phyloP scores from a whole-genome alignment of 2,329 filamentous ascomycete species.

The Penicillium thymicola region DNA sequence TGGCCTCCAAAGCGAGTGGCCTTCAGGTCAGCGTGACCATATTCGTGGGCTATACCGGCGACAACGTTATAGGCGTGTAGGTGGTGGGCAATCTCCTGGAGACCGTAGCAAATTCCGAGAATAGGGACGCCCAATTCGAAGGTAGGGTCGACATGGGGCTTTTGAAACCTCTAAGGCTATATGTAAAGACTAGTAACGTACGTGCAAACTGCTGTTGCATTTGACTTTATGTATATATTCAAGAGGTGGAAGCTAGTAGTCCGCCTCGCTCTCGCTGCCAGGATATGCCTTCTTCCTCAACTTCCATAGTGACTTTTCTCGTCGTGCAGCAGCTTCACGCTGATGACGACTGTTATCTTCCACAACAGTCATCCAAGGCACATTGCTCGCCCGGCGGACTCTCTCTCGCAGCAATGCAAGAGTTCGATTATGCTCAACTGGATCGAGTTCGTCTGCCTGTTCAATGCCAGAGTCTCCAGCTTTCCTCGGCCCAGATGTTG shows the following conservation, averaged over 20 bases:
- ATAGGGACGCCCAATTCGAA: too few species aligned
- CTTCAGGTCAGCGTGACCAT: too few species aligned
- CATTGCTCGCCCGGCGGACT: slow-evolving; percentile 35
- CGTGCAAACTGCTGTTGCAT: neutral
- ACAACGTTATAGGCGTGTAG: too few species aligned
- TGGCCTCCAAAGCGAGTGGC: too few species aligned
- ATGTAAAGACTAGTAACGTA: neutral
- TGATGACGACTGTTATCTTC: slow-evolving; percentile 33
- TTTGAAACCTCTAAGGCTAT: slow-evolving; percentile 53
- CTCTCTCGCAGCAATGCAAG: slow-evolving; percentile 34
- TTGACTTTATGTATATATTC: neutral
- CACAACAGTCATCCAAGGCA: slow-evolving; percentile 43
- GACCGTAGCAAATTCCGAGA: too few species aligned
- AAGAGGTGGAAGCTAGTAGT: slow-evolving; percentile 22
- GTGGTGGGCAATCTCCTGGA: too few species aligned
- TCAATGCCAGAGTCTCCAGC: slow-evolving; percentile 3
- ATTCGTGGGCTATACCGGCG: too few species aligned
- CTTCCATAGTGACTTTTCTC: slow-evolving; percentile 39
- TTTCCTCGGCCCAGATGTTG: slow-evolving; percentile 22
- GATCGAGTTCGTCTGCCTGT: neutral
- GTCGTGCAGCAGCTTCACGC: slow-evolving; percentile 24
- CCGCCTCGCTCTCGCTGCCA: slow-evolving; percentile 38
- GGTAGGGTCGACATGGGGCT: too few species aligned
- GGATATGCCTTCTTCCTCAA: slow-evolving; percentile 39
- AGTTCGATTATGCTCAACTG: slow-evolving; percentile 18